These are phyloP conservation scores for Exophiala sp. DNA, from an alignment of 2,329 filamentous ascomycete species.

Conservation along the genomic window DNA sequence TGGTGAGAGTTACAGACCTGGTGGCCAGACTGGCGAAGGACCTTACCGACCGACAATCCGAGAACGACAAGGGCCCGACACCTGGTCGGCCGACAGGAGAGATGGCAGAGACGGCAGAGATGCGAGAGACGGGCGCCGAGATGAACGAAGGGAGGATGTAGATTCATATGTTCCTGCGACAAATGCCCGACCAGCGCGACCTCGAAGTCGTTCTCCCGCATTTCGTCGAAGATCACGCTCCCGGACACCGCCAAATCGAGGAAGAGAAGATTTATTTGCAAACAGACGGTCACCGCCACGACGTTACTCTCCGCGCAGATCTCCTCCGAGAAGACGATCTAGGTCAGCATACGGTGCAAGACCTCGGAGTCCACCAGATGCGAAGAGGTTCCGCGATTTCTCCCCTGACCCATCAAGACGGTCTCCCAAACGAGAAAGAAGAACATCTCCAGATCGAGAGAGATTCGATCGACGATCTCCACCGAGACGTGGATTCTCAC, in stretches of 20 bases:
- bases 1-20: slow-evolving; percentile 30
- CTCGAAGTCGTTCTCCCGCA: slow-evolving; percentile 41
- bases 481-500: slow-evolving; percentile 38
- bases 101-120: slow-evolving; percentile 8
- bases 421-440: slow-evolving; percentile 36
- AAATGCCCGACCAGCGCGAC: slow-evolving; percentile 21
- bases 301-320: slow-evolving; percentile 41
- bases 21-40: slow-evolving; percentile 24
- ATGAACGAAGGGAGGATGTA: slow-evolving; percentile 27
- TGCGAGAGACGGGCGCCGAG: slow-evolving; percentile 16
- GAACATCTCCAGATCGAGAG: slow-evolving; percentile 30
- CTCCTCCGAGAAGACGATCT: slow-evolving; percentile 39
- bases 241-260: slow-evolving; percentile 39
- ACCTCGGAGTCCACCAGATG: slow-evolving; percentile 33
- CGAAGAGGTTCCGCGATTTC: slow-evolving; percentile 36
- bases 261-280: slow-evolving; percentile 36
- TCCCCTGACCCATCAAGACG: slow-evolving; percentile 34
- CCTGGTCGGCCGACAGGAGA: slow-evolving; percentile 24
- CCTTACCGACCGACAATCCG: slow-evolving; percentile 25
- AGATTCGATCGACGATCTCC: slow-evolving; percentile 31
- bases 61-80: slow-evolving; percentile 23
- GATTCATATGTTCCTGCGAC: slow-evolving; percentile 28
- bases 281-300: slow-evolving; percentile 39
- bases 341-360: slow-evolving; percentile 38
- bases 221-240: slow-evolving; percentile 39